These are phyloP conservation scores for Solanum pimpinellifolium DNA, from an alignment of 257 asterid species.

Conservation along the genomic window DNA sequence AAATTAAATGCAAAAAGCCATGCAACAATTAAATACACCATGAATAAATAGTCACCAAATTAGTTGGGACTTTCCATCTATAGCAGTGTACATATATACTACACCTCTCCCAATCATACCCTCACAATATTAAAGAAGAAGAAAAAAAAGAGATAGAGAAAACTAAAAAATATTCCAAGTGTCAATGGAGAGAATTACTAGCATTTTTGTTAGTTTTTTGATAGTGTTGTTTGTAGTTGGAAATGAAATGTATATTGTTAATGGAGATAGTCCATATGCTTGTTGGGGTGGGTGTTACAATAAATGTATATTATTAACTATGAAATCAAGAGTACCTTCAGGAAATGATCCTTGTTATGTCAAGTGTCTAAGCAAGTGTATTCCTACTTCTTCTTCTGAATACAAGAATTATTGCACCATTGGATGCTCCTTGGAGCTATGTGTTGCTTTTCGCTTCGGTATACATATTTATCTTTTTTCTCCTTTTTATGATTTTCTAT, in stretches of 20 bases:
- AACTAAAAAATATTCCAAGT: neutral
- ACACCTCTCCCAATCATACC: neutral
- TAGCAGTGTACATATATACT: conserved; percentile 4
- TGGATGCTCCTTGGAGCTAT: conserved; percentile 30
- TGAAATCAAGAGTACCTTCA: neutral
- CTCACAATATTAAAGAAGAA: neutral
- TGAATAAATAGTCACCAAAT: conserved; percentile 5
- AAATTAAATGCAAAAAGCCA: neutral
- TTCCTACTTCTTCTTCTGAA: conserved; percentile 19
- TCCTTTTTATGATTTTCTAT: neutral
- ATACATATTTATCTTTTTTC: neutral
- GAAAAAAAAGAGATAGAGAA: neutral
- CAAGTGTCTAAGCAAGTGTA: conserved; percentile 27
- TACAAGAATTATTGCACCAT: conserved; percentile 30
- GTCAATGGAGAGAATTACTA: conserved; percentile 8
- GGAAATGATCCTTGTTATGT: conserved; percentile 22
- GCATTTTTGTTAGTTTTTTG: conserved; percentile 1
- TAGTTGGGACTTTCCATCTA: conserved; percentile 21
- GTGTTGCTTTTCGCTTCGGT: conserved; percentile 22
- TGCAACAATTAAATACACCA: conserved; percentile 6
- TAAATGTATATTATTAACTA: conserved; percentile 13
- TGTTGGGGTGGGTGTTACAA: conserved; percentile 67
- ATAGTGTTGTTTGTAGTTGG: neutral
- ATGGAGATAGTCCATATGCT: conserved; percentile 15
- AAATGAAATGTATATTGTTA: neutral